Base-by-base conservation (phyloP, 148 eudicot genomes). In the Rhododendron vialii region DNA sequence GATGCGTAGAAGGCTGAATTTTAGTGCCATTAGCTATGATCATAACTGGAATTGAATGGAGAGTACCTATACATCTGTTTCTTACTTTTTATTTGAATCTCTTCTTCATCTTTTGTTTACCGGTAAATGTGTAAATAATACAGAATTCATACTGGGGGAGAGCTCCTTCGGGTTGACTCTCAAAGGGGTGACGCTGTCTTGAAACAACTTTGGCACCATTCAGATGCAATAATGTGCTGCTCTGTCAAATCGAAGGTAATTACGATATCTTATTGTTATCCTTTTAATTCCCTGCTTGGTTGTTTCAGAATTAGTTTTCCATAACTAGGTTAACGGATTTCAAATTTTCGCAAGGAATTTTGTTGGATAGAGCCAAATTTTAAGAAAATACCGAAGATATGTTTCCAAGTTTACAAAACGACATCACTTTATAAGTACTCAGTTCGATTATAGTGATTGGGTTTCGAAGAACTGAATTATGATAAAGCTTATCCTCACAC, bases 191-290 rank as follows among this genome's bases (percentile, higher is more conserved):
- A 91, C 38, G 88, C 86, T 15, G 77, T 91, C 78, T 84, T 93
- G 85, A 92, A 93, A 80, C 92, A 93, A 57, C 92, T 93, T 79
- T 93, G 95, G 95, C 91, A 88, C 74, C 95, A 92, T 84, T 78
- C 86, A 24, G 93, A 93, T 89, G 92, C 95, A 17, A 91, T 93
- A 10, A 84, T 93, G 87, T 93, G 94, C 83, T 93, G 94, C 84
- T 92, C 95, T n/a, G 87, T 92, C 45, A 91, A 90, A 85, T 86
- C 82, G 43, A 90, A 89, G 81, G 92, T 89, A 81, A 83, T 84
- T 73, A 10, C 20, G 36, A 7, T 24, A 67, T 35, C 18, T 50
- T 2, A 81, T 10, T 43, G n/a, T 22, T 57, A 18, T 61, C 3
- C 43, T 82, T 82, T 59, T 0, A 15, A 22, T 12, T 4, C 10